These are phyloP conservation scores for Fusarium illudens DNA, from an alignment of 2,329 filamentous ascomycete genomes.

Conservation along the genomic window DNA sequence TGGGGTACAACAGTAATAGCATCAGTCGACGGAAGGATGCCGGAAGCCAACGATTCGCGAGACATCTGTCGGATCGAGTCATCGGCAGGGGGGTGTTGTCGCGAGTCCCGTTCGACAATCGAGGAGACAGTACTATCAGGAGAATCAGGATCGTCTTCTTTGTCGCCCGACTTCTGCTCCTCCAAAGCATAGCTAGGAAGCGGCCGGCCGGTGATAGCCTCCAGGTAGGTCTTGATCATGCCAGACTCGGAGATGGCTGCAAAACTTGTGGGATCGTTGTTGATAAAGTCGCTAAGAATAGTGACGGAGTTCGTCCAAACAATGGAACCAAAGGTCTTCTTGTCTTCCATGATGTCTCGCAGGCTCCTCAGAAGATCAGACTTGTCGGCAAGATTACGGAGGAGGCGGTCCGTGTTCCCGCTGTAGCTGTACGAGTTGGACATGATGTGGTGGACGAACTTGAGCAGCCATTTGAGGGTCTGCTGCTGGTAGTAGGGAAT, in stretches of 20 bases:
- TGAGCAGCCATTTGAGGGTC: slow-evolving; percentile 91
- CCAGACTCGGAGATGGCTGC: slow-evolving; percentile 94
- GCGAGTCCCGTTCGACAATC: slow-evolving; percentile 47
- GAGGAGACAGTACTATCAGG: slow-evolving; percentile 52
- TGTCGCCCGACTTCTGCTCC: slow-evolving; percentile 43
- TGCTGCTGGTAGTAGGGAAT: slow-evolving; percentile 95
- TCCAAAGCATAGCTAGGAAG: slow-evolving; percentile 48
- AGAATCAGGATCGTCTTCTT: slow-evolving; percentile 49
- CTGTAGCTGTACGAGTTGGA: slow-evolving; percentile 73
- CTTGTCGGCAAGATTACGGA: slow-evolving; percentile 95
- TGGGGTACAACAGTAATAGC: slow-evolving; percentile 87
- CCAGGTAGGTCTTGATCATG: slow-evolving; percentile 84
- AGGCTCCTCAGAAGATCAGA: slow-evolving; percentile 82
- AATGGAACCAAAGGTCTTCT: slow-evolving; percentile 83
- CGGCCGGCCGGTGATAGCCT: slow-evolving; percentile 73
- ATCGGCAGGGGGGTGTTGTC: slow-evolving; percentile 62
- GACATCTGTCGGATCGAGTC: slow-evolving; percentile 58
- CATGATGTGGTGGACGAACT: slow-evolving; percentile 97
- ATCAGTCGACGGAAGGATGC: slow-evolving; percentile 87
- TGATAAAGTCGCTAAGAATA: slow-evolving; percentile 94
- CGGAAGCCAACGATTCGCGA: slow-evolving; percentile 63
- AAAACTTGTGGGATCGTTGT: slow-evolving; percentile 98
- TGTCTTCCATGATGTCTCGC: slow-evolving; percentile 82
- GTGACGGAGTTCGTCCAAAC: slow-evolving; percentile 96
- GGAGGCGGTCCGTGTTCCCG: slow-evolving; percentile 85